Conservation (phyloP, 2,329 filamentous ascomycete species). For the Endothia cerciana region DNA sequence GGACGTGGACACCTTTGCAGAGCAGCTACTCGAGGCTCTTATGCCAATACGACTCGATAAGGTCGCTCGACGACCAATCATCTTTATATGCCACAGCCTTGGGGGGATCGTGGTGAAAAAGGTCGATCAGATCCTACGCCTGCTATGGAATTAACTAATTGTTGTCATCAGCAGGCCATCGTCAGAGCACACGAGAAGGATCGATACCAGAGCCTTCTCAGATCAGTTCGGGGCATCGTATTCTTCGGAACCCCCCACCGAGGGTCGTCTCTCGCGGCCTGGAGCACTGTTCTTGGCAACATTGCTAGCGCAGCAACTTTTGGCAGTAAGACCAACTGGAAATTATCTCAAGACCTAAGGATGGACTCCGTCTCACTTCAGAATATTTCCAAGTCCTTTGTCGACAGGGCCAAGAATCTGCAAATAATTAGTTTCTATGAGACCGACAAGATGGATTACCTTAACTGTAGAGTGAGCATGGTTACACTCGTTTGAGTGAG, state of each 20-base stretch:
- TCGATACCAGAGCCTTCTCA: slow-evolving; percentile 13
- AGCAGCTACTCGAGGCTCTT: slow-evolving; percentile 12
- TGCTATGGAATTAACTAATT: not conserved
- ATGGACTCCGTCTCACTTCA: slow-evolving; percentile 26
- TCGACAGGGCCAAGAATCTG: slow-evolving; percentile 14
- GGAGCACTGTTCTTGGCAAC: slow-evolving; percentile 18
- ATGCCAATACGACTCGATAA: slow-evolving; percentile 26
- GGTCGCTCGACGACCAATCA: slow-evolving; percentile 30
- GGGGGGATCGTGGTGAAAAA: slow-evolving; percentile 38
- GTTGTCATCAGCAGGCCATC: slow-evolving; percentile 4
- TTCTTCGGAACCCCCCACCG: slow-evolving; percentile 22
- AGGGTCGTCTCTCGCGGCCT: slow-evolving; percentile 18
- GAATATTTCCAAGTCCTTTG: slow-evolving; percentile 20
- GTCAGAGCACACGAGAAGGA: slow-evolving; percentile 17
- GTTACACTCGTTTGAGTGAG: not conserved
- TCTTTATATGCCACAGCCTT: slow-evolving; percentile 37
- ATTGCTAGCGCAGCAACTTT: slow-evolving; percentile 12
- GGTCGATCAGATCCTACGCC: slow-evolving; percentile 24
- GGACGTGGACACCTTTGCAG: slow-evolving; percentile 17
- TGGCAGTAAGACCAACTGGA: slow-evolving; percentile 23
- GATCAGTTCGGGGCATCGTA: slow-evolving; percentile 12
- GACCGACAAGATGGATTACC: slow-evolving; percentile 20
- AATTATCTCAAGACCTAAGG: slow-evolving; percentile 33
- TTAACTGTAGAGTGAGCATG: slow-evolving; percentile 6
- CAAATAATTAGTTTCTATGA: slow-evolving; percentile 24